Conservation (phyloP, 1,139 yeast genomes). For the Candida sp. region DNA sequence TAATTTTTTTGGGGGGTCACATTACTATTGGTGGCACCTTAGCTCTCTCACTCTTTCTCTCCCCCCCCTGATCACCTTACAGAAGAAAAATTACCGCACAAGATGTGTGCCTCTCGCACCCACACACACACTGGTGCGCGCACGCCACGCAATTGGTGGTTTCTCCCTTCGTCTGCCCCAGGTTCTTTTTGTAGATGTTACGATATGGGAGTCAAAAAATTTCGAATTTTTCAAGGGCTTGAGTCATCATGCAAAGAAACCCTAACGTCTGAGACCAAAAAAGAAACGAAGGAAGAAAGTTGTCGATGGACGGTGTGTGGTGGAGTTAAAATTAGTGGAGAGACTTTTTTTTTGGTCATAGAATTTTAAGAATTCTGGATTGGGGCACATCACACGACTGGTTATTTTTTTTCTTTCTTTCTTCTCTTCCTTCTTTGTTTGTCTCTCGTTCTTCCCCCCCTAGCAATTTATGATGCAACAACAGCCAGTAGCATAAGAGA, state of each 20-base stretch:
- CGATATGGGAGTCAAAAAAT: not conserved
- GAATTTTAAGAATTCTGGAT: not conserved
- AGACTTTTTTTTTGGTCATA: not conserved
- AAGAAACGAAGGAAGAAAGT: not conserved
- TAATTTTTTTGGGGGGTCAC: too few relatives aligned
- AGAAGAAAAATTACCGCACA: not conserved
- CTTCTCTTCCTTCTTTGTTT: not conserved
- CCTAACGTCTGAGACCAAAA: not conserved
- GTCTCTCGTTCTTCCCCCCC: not conserved
- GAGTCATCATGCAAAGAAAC: not conserved
- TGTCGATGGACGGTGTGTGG: not conserved
- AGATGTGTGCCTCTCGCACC: not conserved
- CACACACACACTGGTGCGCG: not conserved
- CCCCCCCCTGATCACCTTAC: not conserved
- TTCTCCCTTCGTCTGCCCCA: not conserved
- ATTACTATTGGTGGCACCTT: too few relatives aligned
- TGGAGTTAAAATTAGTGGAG: conserved; percentile 3
- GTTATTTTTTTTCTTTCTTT: not conserved
- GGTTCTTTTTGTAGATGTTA: not conserved
- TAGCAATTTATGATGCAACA: not conserved
- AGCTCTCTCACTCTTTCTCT: not conserved
- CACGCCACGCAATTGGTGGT: not conserved
- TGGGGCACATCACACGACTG: conserved; percentile 1
- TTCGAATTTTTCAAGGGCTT: not conserved
- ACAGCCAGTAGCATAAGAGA: not conserved